phyloP scores from a whole-genome alignment of 208 protist species.

The Leishmania turanica region DNA sequence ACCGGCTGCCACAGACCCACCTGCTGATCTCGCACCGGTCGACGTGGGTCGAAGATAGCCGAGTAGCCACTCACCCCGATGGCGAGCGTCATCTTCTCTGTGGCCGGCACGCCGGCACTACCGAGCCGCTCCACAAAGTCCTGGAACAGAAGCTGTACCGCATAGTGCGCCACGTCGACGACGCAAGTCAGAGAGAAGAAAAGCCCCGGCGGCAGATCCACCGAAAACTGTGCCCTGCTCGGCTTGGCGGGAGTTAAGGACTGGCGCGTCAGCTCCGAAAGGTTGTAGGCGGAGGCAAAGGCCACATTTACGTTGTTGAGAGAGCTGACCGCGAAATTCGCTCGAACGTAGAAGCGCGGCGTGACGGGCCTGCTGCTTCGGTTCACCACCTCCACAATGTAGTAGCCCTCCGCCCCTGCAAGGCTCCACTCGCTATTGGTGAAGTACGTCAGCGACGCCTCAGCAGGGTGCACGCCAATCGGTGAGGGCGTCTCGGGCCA shows the following conservation, averaged over 20 bases:
- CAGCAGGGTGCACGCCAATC: slow-evolving; percentile 44
- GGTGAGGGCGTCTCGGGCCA: slow-evolving; percentile 49
- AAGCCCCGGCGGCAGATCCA: slow-evolving; percentile 35
- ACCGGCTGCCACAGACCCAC: slow-evolving; percentile 73
- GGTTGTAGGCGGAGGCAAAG: slow-evolving; percentile 35
- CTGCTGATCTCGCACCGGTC: slow-evolving; percentile 77
- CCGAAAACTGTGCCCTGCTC: slow-evolving; percentile 25
- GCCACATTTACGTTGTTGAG: slow-evolving; percentile 63
- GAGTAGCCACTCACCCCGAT: slow-evolving; percentile 82
- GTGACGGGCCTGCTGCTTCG: slow-evolving; percentile 33
- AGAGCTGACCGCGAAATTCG: slow-evolving; percentile 75
- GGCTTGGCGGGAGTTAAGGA: slow-evolving; percentile 30
- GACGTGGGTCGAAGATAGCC: slow-evolving; percentile 70
- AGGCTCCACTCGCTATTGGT: slow-evolving; percentile 70
- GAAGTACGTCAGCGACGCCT: slow-evolving; percentile 71
- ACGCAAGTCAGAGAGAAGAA: slow-evolving; percentile 52
- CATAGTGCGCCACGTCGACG: slow-evolving; percentile 20
- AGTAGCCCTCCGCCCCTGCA: slow-evolving; percentile 69
- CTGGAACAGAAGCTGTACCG: slow-evolving; percentile 50
- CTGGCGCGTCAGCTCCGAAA: slow-evolving; percentile 48
- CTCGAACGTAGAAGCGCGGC: slow-evolving; percentile 47
- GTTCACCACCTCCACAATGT: slow-evolving; percentile 69
- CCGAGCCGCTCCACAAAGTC: slow-evolving; percentile 52
- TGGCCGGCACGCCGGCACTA: not conserved
- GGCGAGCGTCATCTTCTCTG: slow-evolving; percentile 47